phyloP scores from a whole-genome alignment of 2,329 filamentous ascomycete genomes.

The Aspergillus intermedius region DNA sequence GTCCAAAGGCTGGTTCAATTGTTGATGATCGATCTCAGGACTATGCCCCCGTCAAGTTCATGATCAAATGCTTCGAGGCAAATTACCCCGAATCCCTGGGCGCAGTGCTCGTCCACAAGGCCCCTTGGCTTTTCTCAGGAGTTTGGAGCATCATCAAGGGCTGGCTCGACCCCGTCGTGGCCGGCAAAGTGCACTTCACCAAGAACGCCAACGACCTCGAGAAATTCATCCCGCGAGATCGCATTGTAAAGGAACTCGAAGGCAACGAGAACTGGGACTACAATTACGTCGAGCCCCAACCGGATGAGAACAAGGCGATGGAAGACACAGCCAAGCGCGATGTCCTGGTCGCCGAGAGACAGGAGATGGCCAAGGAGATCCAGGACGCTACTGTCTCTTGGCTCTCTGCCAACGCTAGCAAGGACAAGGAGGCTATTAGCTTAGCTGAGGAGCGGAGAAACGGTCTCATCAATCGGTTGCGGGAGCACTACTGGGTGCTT shows the following conservation, averaged over 20 bases:
- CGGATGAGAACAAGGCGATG: slow-evolving; percentile 72
- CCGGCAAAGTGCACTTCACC: slow-evolving; percentile 87
- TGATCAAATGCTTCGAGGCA: slow-evolving; percentile 98
- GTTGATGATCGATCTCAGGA: slow-evolving; percentile 48
- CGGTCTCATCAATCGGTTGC: slow-evolving; percentile 57
- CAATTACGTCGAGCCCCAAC: slow-evolving; percentile 67
- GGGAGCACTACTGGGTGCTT: slow-evolving; percentile 76
- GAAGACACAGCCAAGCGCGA: slow-evolving; percentile 59
- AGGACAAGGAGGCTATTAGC: slow-evolving; percentile 40
- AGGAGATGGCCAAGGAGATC: slow-evolving; percentile 62
- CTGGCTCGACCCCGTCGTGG: slow-evolving; percentile 96
- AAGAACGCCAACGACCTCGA: slow-evolving; percentile 73
- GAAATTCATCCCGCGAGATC: slow-evolving; percentile 62
- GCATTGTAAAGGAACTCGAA: slow-evolving; percentile 76
- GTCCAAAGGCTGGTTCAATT: background rate
- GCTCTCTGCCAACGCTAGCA: slow-evolving; percentile 52
- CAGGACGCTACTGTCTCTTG: slow-evolving; percentile 70
- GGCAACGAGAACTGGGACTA: slow-evolving; percentile 83
- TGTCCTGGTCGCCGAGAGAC: slow-evolving; percentile 57
- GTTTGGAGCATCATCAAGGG: slow-evolving; percentile 93
- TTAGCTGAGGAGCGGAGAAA: slow-evolving; percentile 53
- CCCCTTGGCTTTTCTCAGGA: slow-evolving; percentile 96
- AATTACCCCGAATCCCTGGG: slow-evolving; percentile 95
- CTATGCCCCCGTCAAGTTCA: slow-evolving; percentile 94
- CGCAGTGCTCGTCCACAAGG: slow-evolving; percentile 85